Base-by-base conservation (phyloP, 176 grass and related monocot species). In the Areca catechu region DNA sequence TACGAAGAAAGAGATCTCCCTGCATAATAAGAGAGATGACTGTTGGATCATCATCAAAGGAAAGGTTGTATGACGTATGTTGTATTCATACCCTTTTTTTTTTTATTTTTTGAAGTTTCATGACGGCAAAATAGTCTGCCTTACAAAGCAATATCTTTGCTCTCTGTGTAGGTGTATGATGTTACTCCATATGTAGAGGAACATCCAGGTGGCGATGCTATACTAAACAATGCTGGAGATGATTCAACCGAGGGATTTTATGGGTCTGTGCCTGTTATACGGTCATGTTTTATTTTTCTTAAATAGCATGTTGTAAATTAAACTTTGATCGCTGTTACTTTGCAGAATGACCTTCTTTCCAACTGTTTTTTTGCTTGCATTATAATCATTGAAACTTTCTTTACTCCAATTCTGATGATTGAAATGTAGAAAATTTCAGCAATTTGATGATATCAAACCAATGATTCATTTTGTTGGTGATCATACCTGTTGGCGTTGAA, bases 121-220 rank as follows among this genome's bases (percentile, higher is more conserved):
- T 48, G 7, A 56, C 66, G 57, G 48, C 15, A 0, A 34, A 51
- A 67, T 59, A 47, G 30, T 14, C 10, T 5, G 30, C 67, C 60
- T 54, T 12, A 37, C 4, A 70, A 52, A 37, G 19, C 15, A 71
- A 20, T 17, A 61, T 57, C 34, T 75, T 64, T 48, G 48, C 53
- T 51, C 16, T 71, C 24, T n/a, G 49, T 70, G 54, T 60, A 95
- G 90, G 79, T 89, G n/a, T 95, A 89, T 74, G 85, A 89, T 71
- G 85, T 95, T 23, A 89, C 85, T 58, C 55, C 85, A 27, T 95
- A 95, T 69, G 90, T 95, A 21, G 82, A 89, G 62, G 90, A 95
- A 78, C 90, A 95, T 81, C 90, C 90, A 25, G 90, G 90, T 0
- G 85, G 82, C 51, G 90, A 95, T 48, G 85, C 79, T 34, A 95